These are phyloP conservation scores for Vitis riparia DNA, from an alignment of 164 flowering plant genomes.

Conservation along the genomic window DNA sequence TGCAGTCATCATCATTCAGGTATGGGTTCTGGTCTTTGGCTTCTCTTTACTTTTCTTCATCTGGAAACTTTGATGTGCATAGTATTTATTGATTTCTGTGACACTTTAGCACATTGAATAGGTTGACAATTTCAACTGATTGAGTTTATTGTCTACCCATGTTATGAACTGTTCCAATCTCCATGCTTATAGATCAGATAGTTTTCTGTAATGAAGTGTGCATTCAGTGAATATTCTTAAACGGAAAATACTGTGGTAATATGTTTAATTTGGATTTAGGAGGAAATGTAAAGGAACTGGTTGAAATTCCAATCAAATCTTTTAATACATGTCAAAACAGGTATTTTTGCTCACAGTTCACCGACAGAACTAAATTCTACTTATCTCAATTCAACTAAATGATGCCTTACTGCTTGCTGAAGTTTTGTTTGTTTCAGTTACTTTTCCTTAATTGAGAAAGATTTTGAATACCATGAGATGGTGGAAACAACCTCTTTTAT, in stretches of 20 bases:
- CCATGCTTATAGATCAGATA: not conserved
- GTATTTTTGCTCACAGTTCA: no score
- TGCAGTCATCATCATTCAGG: constrained; percentile 55
- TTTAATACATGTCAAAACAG: no score
- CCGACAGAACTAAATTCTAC: no score
- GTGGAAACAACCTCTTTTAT: not conserved
- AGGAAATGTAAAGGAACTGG: no score
- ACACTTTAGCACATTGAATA: not conserved
- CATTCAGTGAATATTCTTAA: not conserved
- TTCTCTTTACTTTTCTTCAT: not conserved
- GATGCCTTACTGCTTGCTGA: not conserved
- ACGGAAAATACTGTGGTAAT: no score
- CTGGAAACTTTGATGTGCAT: not conserved
- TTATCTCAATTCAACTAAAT: no score
- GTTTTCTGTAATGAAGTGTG: not conserved
- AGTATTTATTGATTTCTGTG: not conserved
- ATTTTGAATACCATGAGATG: not conserved
- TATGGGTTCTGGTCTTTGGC: constrained; percentile 21
- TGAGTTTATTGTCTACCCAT: not conserved
- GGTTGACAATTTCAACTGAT: not conserved
- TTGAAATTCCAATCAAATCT: no score
- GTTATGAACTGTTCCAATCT: not conserved
- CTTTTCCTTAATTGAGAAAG: not conserved
- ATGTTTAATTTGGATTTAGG: no score
- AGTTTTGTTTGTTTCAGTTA: not conserved